Base-by-base conservation (phyloP, 2,329 filamentous ascomycete genomes). In the Phaeosphaeria sp. region DNA sequence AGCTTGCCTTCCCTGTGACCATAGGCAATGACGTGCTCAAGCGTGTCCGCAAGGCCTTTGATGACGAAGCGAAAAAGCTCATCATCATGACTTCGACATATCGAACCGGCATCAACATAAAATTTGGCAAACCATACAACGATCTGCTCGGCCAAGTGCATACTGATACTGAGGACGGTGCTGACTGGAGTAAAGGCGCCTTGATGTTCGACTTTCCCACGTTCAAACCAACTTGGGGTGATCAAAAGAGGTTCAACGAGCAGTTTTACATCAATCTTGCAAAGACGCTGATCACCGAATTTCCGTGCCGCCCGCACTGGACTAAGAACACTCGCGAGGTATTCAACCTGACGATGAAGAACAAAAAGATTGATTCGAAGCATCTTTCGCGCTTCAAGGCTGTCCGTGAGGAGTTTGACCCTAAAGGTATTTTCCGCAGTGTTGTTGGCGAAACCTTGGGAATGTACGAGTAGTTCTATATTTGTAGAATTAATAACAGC, bases 201-300 rank as follows among this genome's bases (percentile, higher is more conserved):
- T 83, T 85, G 64, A 85, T 84, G 82, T 82, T 85, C 60, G 82
- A 85, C 63, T 85, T 84, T 62, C 82, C 82, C 2, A 78, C 73
- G 20, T 84, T 80, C 66, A 75, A 79, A 50, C 82, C 83, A 0
- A 77, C 66, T 2, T 64, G 77, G 8, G 82, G 82, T 1, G 81
- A 84, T 53, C 68, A 78, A 4, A 71, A 78, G 67, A 78, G 82
- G 46, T 84, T 79, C 61, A 84, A 84, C 54, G 81, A 83, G 68
- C 74, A 77, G 2, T 85, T 84, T 51, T 84, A 84, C 60, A 77
- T 76, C 36, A 80, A 78, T 6, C 71, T 84, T 3, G 81, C 81
- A 20, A 78, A 79, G 49, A 78, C 76, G 0, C 75, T 84, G 18
- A 74, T 84, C 48, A 76, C 80, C 24, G 82, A 84, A 66, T 84